phyloP scores from a whole-genome alignment of 139 green algal species.

The Trebouxia sp. region DNA sequence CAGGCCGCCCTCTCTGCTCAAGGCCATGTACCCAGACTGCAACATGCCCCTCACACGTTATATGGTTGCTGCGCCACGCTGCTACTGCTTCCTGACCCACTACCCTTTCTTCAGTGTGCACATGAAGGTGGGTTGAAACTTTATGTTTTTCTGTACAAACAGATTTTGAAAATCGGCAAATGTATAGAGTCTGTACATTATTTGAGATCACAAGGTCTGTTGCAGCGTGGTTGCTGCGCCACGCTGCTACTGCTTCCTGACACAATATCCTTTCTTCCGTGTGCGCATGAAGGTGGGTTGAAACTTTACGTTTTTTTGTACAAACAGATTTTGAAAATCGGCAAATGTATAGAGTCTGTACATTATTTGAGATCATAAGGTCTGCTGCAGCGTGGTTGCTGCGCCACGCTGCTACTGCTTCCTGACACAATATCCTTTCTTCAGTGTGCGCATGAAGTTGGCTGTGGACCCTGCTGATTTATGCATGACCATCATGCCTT shows the following conservation, averaged over 20 bases:
- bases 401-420: slow-evolving; percentile 91
- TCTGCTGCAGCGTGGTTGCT: too few relatives aligned
- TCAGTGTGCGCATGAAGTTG: slow-evolving; percentile 86
- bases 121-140: slow-evolving; percentile 65
- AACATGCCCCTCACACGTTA: slow-evolving; percentile 60
- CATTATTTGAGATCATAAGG: too few relatives aligned
- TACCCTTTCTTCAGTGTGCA: slow-evolving; percentile 91
- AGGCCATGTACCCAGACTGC: slow-evolving; percentile 38
- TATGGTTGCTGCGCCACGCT: slow-evolving; percentile 79
- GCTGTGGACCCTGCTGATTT: too few relatives aligned
- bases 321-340: too few relatives aligned
- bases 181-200: too few relatives aligned
- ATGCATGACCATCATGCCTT: too few relatives aligned
- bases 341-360: too few relatives aligned
- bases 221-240: slow-evolving; percentile 80
- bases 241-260: slow-evolving; percentile 90
- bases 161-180: too few relatives aligned
- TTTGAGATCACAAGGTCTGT: too few relatives aligned
- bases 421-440: slow-evolving; percentile 85
- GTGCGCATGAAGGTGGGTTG: slow-evolving; percentile 81
- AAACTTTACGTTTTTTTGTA: too few relatives aligned
- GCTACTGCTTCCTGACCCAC: slow-evolving; percentile 87
- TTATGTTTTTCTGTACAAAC: too few relatives aligned
- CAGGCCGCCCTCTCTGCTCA: slow-evolving; percentile 63
- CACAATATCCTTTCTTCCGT: slow-evolving; percentile 84